phyloP scores from a whole-genome alignment of 352 stramenopile genomes.

The Thraustochytrium striatum region DNA sequence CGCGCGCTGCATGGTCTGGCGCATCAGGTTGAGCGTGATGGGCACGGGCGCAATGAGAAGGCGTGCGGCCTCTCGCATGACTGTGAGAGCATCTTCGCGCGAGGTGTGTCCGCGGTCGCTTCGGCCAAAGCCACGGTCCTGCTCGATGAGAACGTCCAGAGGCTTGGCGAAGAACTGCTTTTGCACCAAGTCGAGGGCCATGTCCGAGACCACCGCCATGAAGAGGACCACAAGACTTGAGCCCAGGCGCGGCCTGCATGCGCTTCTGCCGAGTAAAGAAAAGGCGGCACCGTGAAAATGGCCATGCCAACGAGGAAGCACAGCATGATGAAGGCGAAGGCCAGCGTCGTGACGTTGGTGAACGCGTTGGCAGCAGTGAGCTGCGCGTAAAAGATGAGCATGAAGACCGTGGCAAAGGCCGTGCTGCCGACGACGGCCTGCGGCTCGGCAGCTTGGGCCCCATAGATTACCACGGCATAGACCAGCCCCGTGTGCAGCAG shows the following conservation, averaged over 20 bases:
- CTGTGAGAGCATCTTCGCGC: slow-evolving; percentile 17
- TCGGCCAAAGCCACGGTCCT: slow-evolving; percentile 42
- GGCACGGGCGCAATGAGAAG: slow-evolving; percentile 17
- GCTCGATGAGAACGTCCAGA: slow-evolving; percentile 43
- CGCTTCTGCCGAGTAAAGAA: neutral
- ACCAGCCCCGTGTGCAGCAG: slow-evolving; percentile 49
- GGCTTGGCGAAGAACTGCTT: slow-evolving; percentile 36
- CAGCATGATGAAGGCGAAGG: slow-evolving; percentile 33
- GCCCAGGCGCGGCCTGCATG: slow-evolving; percentile 20
- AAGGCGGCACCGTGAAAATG: slow-evolving; percentile 24
- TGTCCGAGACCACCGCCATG: slow-evolving; percentile 3
- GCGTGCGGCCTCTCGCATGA: slow-evolving; percentile 9
- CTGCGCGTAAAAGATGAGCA: slow-evolving; percentile 46
- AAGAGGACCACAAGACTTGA: slow-evolving; percentile 26
- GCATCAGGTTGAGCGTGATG: neutral
- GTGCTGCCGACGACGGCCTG: slow-evolving; percentile 31
- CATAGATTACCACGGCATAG: slow-evolving; percentile 48
- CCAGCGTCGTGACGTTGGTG: slow-evolving; percentile 25
- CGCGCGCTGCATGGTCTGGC: no score
- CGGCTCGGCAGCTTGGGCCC: neutral
- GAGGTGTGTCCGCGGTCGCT: neutral
- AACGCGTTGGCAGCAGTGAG: slow-evolving; percentile 29
- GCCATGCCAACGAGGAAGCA: slow-evolving; percentile 37
- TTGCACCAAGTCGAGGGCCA: neutral
- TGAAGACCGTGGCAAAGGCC: slow-evolving; percentile 26